A percentile compares a stretch with the other conserved stretches of the same genome.
Evolutionary conservation across 176 grass and related monocot species (phyloP).

Genomic region (Melocanna baccifera): DNA sequence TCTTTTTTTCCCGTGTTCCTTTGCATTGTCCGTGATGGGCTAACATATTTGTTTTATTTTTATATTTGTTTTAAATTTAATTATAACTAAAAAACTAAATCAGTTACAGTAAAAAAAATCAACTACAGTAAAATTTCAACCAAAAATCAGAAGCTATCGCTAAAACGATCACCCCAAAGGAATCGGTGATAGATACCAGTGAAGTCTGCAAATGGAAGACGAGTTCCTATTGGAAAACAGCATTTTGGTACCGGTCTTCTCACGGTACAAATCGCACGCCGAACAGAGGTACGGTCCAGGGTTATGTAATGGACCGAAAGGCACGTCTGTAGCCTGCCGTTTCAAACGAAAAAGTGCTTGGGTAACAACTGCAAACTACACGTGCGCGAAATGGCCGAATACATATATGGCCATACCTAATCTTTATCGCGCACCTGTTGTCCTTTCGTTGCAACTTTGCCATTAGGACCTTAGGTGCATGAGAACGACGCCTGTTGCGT

Average conservation of each 20-base stretch:
- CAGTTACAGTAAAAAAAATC: too few species aligned
- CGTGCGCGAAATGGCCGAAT: not conserved
- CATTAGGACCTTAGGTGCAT: not conserved
- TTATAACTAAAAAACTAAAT: too few species aligned
- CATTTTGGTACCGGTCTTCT: slow-evolving; percentile 3
- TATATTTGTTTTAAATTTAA: too few species aligned
- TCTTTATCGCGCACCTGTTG: not conserved
- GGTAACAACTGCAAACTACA: not conserved
- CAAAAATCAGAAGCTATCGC: too few species aligned
- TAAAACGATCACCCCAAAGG: not conserved
- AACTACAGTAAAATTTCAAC: too few species aligned
- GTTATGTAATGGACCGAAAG: not conserved
- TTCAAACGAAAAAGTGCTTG: not conserved
- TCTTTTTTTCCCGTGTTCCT: too few species aligned
- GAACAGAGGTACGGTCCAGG: not conserved
- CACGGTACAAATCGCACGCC: not conserved
- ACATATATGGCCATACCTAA: slow-evolving; percentile 6
- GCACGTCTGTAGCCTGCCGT: not conserved
- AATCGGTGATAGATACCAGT: not conserved
- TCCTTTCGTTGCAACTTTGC: not conserved
- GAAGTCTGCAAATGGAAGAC: not conserved
- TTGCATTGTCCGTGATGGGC: too few species aligned
- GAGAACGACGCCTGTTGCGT: not conserved
- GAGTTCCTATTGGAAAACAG: not conserved
- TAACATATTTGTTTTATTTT: too few species aligned